Evolutionary conservation across 306 rosid species (phyloP), one percentile per base, ranked within the genome.

Genomic region (Bauhinia variegata): DNA sequence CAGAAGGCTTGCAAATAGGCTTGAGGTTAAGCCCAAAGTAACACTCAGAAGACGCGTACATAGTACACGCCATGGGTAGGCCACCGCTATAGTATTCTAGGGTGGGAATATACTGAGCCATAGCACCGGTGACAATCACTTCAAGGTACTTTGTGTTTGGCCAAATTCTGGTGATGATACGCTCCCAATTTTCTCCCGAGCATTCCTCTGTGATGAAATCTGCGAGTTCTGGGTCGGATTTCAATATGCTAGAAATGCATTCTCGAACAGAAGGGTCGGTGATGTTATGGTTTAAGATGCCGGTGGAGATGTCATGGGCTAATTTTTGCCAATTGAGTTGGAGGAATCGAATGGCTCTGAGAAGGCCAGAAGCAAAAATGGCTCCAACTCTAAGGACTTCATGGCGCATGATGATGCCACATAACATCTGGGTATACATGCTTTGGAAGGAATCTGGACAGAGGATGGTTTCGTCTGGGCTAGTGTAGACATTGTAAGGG

Each of bases 21-120:
- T 77, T 81, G 6, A 93, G 83, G 70, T 93, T 93, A 0, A 90
- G 87, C 0, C 99, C 99, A 18, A 93, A 93, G 23, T 81, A 93
- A 13, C 99, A 93, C 67, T 93, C 99, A 0, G 99, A 93, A 0
- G 99, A 93, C 0, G 97, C 99, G 57, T 90, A 93, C 97, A 90
- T 90, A 31, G 99, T 93, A 54, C 99, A 86, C 28, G 86, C 82
- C 61, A 78, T 80, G 0, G 99, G 99, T 6, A 90, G 61, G 4
- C 87, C 82, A 5, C 82, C 86, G 31, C 97, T 85, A 72, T 83
- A 93, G 57, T 80, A 86, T 39, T 93, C 97, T 0, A 93, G 88
- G 0, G 87, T 86, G 0, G 91, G 97, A 68, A 90, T 90, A 48
- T 93, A 93, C 75, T 93, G 99, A 65, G 97, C 91, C 99, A 93